These are phyloP conservation scores for Lupinus albus DNA, from an alignment of 306 rosid genomes.

Conservation along the genomic window DNA sequence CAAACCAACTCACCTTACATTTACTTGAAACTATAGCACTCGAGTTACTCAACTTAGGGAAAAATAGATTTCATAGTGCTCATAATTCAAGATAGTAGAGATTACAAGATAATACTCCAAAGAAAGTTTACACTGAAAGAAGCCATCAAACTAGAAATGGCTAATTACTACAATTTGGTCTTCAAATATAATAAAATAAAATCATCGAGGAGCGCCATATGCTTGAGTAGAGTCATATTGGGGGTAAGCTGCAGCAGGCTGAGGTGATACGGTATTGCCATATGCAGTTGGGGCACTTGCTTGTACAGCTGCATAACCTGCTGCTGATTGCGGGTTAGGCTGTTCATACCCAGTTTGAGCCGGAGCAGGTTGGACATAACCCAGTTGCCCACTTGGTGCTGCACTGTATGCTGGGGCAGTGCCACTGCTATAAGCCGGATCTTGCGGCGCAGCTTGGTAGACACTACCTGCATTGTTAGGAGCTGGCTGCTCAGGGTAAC, in stretches of 20 bases:
- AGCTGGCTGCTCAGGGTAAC: conserved; percentile 80
- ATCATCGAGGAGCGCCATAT: conserved; percentile 72
- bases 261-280: conserved; percentile 82
- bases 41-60: neutral
- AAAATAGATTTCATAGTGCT: conserved; percentile 21
- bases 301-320: conserved; percentile 63
- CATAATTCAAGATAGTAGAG: conserved; percentile 29
- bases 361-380: conserved; percentile 66
- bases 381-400: conserved; percentile 61
- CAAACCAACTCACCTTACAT: neutral
- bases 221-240: conserved; percentile 87
- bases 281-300: conserved; percentile 64
- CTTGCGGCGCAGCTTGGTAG: conserved; percentile 78
- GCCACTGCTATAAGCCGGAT: conserved; percentile 58
- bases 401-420: conserved; percentile 66
- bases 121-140: conserved; percentile 37
- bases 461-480: conserved; percentile 66
- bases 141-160: conserved; percentile 30
- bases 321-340: conserved; percentile 61
- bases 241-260: conserved; percentile 78
- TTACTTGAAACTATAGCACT: neutral
- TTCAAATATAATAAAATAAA: neutral
- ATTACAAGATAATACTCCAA: conserved; percentile 18
- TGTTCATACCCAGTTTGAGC: conserved; percentile 74
- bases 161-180: conserved; percentile 32